Evolutionary conservation across 1,139 yeast genomes (phyloP).

Genomic region (Saccharomycopsis phalli): DNA sequence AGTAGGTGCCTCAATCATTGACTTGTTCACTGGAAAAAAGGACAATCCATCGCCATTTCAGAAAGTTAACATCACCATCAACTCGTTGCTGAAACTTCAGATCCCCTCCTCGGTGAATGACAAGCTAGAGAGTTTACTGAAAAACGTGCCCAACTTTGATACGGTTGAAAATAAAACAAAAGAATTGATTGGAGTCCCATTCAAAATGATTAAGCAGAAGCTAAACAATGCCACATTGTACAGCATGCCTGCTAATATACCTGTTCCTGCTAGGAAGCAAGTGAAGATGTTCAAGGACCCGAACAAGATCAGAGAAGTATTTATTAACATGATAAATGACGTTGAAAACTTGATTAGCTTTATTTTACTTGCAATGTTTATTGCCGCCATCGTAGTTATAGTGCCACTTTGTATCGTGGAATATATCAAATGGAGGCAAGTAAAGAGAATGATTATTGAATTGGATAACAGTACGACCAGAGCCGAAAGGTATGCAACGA

Average conservation of each 20-base stretch:
- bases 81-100: slow-evolving; percentile 43
- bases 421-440: slow-evolving; percentile 41
- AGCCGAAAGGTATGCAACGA: slow-evolving; percentile 21
- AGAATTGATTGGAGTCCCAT: slow-evolving; percentile 41
- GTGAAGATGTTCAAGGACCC: slow-evolving; percentile 4
- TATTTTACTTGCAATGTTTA: slow-evolving; percentile 33
- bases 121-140: slow-evolving; percentile 39
- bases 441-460: slow-evolving; percentile 26
- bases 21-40: slow-evolving; percentile 45
- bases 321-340: slow-evolving; percentile 25
- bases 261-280: slow-evolving; percentile 9
- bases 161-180: slow-evolving; percentile 45
- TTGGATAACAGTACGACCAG: background rate
- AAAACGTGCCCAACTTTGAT: slow-evolving; percentile 49
- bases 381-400: slow-evolving; percentile 33
- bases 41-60: slow-evolving; percentile 28
- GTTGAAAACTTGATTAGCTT: slow-evolving; percentile 31
- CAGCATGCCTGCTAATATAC: background rate
- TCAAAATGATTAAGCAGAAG: slow-evolving; percentile 38
- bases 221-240: slow-evolving; percentile 4
- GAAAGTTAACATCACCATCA: slow-evolving; percentile 51
- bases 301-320: slow-evolving; percentile 29
- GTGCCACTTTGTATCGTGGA: slow-evolving; percentile 39
- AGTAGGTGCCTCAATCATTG: slow-evolving; percentile 39
- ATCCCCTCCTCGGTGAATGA: slow-evolving; percentile 56